A percentile compares a stretch with the other conserved stretches of the same genome.
Evolutionary conservation across 1,284 basidiomycete genomes (phyloP).

Genomic region (Crocinoboletus sp.): DNA sequence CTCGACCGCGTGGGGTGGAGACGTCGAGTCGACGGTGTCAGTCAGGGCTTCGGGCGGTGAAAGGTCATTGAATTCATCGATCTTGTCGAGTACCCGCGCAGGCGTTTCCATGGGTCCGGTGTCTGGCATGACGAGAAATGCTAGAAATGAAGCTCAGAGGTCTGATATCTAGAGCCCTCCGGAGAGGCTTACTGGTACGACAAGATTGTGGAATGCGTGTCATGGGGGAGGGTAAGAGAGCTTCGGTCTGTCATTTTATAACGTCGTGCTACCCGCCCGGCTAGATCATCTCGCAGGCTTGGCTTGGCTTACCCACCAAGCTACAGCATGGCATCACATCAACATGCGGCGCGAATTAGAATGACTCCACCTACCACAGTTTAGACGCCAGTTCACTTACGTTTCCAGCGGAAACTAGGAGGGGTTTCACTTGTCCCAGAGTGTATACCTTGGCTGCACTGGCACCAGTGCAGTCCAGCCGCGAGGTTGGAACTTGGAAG

Average conservation of each 20-base stretch:
- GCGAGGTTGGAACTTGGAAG: no score
- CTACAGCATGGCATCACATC: conserved; percentile 1
- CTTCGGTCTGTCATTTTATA: conserved; percentile 6
- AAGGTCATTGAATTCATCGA: not conserved
- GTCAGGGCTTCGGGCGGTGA: conserved; percentile 2
- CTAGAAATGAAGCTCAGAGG: conserved; percentile 1
- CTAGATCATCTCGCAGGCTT: not conserved
- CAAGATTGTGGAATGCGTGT: not conserved
- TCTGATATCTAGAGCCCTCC: not conserved
- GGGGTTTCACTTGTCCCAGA: not conserved
- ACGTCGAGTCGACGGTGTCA: conserved; percentile 23
- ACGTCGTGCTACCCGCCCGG: not conserved
- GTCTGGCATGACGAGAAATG: conserved; percentile 4
- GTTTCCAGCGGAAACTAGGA: not conserved
- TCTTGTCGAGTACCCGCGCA: not conserved
- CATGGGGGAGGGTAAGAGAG: not conserved
- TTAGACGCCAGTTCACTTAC: not conserved
- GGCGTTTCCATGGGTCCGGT: not conserved
- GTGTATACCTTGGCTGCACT: not conserved
- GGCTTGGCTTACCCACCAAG: conserved; percentile 15
- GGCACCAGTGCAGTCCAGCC: not conserved
- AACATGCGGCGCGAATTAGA: not conserved
- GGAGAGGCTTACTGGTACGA: conserved; percentile 8
- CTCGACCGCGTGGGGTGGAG: conserved; percentile 18
- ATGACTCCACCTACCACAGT: conserved; percentile 7